Base-by-base conservation (phyloP, 228 moss, liverwort and hornwort genomes). In the Sphagnum fallax region DNA sequence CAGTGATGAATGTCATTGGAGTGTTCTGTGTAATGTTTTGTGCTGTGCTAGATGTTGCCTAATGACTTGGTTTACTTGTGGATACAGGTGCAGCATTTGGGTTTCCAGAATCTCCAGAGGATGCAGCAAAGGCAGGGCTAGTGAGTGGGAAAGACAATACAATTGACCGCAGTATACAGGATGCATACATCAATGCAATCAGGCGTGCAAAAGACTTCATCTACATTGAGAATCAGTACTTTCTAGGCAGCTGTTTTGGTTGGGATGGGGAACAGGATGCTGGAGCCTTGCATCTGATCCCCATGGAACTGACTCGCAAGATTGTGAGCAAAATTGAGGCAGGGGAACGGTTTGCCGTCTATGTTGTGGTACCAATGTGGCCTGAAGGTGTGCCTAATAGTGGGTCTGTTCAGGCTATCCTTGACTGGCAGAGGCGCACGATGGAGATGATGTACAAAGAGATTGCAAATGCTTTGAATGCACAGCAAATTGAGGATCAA, bases 191-290 rank as follows among this genome's bases (percentile, higher is more conserved):
- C 75, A 81, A 87, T 68, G 87, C 87, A 6, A 87, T 87, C 59
- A 65, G 87, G 49, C 87, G 87, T 10, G 87, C 87, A 4, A 79
- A 81, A 73, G 73, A 87, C 69, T 87, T 73, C 75, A 75, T 87
- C 49, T 87, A 87, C 75, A 84, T 87, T 18, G 87, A 87, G 67
- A 87, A 87, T 49, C 87, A 87, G 77, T 87, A 87, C 67, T 87
- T 87, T 69, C 62, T 87, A 61, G 87, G 87, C 14, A 87, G 87
- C 13, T 75, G 61, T 53, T 84, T 77, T 62, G 77, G 47, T 5
- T 87, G 87, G 87, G 68, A 73, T 11, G 3, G 65, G 1, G 75
- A 79, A 8, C 74, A 81, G 49, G 75, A 84, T 10, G 84, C 81
- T 0, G 87, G 83, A 4, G 87, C 87, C 4, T 67, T 79, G 5